A percentile compares a stretch with the other conserved stretches of the same genome.
Evolutionary conservation across 805 yeast genomes (phyloP).

Genomic region (Wickerhamomyces canadensis): DNA sequence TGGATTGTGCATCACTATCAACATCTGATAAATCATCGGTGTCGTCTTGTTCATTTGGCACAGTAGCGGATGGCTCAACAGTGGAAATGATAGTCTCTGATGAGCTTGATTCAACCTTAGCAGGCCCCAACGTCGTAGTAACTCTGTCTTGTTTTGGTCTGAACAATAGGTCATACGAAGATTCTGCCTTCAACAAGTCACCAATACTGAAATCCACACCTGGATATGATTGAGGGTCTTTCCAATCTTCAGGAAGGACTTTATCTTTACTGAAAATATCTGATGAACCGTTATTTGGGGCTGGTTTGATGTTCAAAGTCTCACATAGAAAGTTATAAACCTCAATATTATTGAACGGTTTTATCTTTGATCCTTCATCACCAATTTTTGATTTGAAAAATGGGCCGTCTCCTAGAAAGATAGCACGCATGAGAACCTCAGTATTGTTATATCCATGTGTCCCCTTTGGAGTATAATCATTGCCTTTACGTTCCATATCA

Average conservation of each 20-base stretch:
- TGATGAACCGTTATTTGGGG: conserved; percentile 54
- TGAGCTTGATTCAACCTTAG: neutral
- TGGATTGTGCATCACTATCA: no score
- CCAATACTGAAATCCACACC: conserved; percentile 41
- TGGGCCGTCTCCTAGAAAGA: conserved; percentile 80
- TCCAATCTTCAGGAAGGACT: conserved; percentile 39
- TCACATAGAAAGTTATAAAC: conserved; percentile 74
- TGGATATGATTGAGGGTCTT: conserved; percentile 43
- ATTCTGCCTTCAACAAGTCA: conserved; percentile 33
- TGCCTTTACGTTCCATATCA: conserved; percentile 36
- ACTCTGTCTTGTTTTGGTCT: conserved; percentile 12
- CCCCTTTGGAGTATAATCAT: conserved; percentile 37
- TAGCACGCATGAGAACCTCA: conserved; percentile 75
- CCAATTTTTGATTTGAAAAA: conserved; percentile 39
- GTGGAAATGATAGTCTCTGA: conserved; percentile 1
- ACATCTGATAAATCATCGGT: conserved; percentile 11
- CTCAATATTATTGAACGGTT: conserved; percentile 69
- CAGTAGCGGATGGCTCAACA: neutral
- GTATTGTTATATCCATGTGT: conserved; percentile 83
- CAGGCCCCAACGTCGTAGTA: conserved; percentile 14
- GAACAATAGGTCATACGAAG: conserved; percentile 47
- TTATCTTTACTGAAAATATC: conserved; percentile 24
- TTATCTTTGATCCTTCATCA: conserved; percentile 24
- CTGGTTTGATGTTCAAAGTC: conserved; percentile 44
- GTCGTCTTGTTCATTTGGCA: conserved; percentile 17